A percentile compares a stretch with the other conserved stretches of the same genome.
Evolutionary conservation across 306 rosid genomes (phyloP).

Genomic region (Mimosa pudica): DNA sequence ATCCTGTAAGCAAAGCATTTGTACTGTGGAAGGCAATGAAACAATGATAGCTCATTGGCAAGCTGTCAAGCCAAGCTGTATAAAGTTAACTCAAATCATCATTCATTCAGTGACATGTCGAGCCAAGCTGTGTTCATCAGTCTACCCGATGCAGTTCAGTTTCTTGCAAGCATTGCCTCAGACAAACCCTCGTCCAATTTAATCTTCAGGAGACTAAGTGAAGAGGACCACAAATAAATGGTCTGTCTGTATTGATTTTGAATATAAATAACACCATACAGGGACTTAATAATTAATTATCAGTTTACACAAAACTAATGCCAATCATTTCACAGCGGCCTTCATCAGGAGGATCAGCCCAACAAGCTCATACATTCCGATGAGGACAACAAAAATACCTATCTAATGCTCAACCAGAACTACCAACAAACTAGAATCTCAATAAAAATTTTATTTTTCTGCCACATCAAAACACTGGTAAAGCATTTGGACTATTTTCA

Average conservation of each 20-base stretch:
- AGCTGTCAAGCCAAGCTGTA: conserved; percentile 6
- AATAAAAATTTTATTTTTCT: conserved; percentile 51
- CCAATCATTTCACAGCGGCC: conserved; percentile 13
- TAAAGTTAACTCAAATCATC: conserved; percentile 29
- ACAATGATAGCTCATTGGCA: conserved; percentile 30
- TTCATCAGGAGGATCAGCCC: conserved; percentile 1
- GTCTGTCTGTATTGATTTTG: background rate
- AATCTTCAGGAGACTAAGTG: conserved; percentile 74
- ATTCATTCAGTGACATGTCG: conserved; percentile 49
- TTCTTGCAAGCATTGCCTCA: conserved; percentile 77
- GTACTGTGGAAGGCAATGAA: conserved; percentile 19
- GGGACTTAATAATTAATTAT: background rate
- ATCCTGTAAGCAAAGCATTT: conserved; percentile 24
- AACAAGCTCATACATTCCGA: background rate
- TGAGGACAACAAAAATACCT: conserved; percentile 7
- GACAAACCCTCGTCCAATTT: conserved; percentile 70
- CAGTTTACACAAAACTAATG: background rate
- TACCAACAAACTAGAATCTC: conserved; percentile 41
- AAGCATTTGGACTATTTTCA: conserved; percentile 28
- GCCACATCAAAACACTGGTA: conserved; percentile 36
- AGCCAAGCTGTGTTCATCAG: conserved; percentile 59
- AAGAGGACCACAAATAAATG: conserved; percentile 45
- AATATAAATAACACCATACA: background rate
- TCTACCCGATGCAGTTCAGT: conserved; percentile 57
- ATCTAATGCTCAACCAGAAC: conserved; percentile 45